A percentile compares a stretch with the other conserved stretches of the same genome.
These are phyloP conservation scores for Colletotrichum camelliae DNA, from an alignment of 2,329 filamentous ascomycete species.

Conservation along the genomic window DNA sequence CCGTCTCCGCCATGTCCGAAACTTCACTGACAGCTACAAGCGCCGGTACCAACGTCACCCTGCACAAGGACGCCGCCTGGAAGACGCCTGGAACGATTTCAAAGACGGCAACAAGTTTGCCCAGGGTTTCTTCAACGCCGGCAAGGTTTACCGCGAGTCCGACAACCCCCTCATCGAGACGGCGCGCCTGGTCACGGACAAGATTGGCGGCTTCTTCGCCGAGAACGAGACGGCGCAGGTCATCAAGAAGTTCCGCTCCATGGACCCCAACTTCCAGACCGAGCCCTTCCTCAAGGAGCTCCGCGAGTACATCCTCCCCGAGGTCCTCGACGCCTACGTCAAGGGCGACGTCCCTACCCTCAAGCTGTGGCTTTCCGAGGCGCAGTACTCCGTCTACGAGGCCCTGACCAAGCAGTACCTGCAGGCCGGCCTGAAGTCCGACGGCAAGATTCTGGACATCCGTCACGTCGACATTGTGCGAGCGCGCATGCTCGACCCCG, in stretches of 20 bases:
- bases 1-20: neutral
- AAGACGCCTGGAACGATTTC: constrained; percentile 99
- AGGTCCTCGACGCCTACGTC: constrained; percentile 97
- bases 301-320: constrained; percentile 95
- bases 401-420: constrained; percentile 98
- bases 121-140: constrained; percentile 86
- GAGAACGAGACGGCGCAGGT: constrained; percentile 98
- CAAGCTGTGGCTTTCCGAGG: constrained; percentile 94
- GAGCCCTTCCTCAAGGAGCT: constrained; percentile 95
- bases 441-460: constrained; percentile 94
- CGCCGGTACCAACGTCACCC: constrained; percentile 89
- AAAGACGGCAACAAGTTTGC: constrained; percentile 87
- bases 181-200: constrained; percentile 91
- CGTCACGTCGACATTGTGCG: constrained; percentile 88
- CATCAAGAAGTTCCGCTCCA: constrained; percentile 96
- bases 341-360: constrained; percentile 92
- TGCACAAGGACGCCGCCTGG: constrained; percentile 97
- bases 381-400: constrained; percentile 95
- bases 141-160: constrained; percentile 90
- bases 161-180: constrained; percentile 96
- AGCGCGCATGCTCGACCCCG: constrained; percentile 81
- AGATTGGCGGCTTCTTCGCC: constrained; percentile 93
- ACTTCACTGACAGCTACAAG: constrained; percentile 55
- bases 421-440: constrained; percentile 89
- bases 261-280: constrained; percentile 93